phyloP scores from a whole-genome alignment of 352 stramenopile genomes.

The Globisporangium middletonii region DNA sequence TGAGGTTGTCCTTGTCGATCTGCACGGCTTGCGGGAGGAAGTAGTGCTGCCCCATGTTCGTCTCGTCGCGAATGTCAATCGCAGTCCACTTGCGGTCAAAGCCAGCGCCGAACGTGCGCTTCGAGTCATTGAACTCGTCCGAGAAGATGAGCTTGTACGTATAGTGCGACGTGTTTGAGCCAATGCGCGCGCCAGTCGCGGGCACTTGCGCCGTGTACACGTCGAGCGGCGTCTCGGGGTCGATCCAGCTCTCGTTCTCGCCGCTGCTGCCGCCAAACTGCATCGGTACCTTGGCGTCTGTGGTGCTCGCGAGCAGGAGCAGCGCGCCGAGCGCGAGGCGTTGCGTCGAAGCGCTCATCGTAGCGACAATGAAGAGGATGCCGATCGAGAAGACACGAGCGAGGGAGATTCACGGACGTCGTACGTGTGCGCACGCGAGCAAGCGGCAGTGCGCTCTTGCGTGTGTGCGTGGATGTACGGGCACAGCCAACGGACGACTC shows the following conservation, averaged over 20 bases:
- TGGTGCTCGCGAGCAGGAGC: slow-evolving; percentile 8
- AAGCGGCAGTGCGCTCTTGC: too few species aligned
- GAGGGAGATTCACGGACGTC: neutral
- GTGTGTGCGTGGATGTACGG: too few species aligned
- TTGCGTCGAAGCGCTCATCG: slow-evolving; percentile 13
- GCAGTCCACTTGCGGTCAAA: slow-evolving; percentile 95
- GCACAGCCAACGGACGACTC: too few species aligned
- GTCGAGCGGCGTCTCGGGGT: slow-evolving; percentile 65
- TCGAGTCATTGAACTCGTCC: slow-evolving; percentile 95
- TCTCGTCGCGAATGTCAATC: slow-evolving; percentile 93
- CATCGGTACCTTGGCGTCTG: slow-evolving; percentile 21
- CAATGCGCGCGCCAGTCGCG: slow-evolving; percentile 24
- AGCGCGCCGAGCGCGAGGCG: slow-evolving; percentile 16
- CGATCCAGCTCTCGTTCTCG: slow-evolving; percentile 63
- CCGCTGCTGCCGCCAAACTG: slow-evolving; percentile 26
- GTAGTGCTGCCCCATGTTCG: slow-evolving; percentile 95
- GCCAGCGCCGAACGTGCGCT: slow-evolving; percentile 91
- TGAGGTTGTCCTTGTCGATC: slow-evolving; percentile 91
- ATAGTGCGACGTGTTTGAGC: slow-evolving; percentile 21
- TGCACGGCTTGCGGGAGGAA: slow-evolving; percentile 92
- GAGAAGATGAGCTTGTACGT: slow-evolving; percentile 91
- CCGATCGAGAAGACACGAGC: neutral
- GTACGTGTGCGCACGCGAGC: too few species aligned
- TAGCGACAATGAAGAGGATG: neutral
- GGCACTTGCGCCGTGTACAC: slow-evolving; percentile 42